A percentile compares a stretch with the other conserved stretches of the same genome.
These are phyloP conservation scores for Diaporthe longicolla DNA, from an alignment of 2,329 filamentous ascomycete species.

Conservation along the genomic window DNA sequence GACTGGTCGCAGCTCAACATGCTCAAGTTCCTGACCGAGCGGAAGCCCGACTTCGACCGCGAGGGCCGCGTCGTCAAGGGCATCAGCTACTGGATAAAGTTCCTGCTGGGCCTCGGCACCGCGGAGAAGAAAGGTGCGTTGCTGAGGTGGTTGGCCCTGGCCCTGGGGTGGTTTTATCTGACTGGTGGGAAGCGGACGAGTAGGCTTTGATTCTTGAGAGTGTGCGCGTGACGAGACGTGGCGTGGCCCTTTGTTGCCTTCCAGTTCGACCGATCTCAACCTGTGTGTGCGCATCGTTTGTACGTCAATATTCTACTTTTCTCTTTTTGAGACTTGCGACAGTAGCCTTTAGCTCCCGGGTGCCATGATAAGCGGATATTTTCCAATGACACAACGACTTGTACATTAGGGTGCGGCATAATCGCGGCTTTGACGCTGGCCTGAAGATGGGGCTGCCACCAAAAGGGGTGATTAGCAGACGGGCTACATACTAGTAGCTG, in stretches of 20 bases:
- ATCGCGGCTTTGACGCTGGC: background rate
- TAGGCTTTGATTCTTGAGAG: slow-evolving; percentile 24
- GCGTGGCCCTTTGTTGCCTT: background rate
- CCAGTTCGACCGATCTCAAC: background rate
- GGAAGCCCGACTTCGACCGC: slow-evolving; percentile 74
- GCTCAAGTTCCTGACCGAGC: slow-evolving; percentile 57
- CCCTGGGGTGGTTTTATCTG: slow-evolving; percentile 45
- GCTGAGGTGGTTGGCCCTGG: slow-evolving; percentile 64
- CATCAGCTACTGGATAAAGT: slow-evolving; percentile 66
- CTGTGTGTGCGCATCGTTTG: background rate
- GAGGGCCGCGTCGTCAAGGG: slow-evolving; percentile 67
- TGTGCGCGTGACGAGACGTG: background rate
- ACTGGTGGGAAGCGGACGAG: slow-evolving; percentile 31
- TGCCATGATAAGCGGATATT: background rate
- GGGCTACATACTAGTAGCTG: background rate
- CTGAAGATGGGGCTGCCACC: background rate
- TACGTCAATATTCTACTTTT: background rate
- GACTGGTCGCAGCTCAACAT: slow-evolving; percentile 60
- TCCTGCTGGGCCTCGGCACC: slow-evolving; percentile 67
- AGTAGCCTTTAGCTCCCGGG: background rate
- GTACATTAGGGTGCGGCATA: slow-evolving; percentile 16
- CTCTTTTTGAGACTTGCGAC: background rate
- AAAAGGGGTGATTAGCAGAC: background rate
- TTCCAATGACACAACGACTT: background rate
- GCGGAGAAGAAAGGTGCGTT: slow-evolving; percentile 64